Percentiles rank a stretch among this genome's conserved stretches.
These are phyloP conservation scores for Andrographis paniculata DNA, from an alignment of 305 asterid genomes.

Conservation along the genomic window DNA sequence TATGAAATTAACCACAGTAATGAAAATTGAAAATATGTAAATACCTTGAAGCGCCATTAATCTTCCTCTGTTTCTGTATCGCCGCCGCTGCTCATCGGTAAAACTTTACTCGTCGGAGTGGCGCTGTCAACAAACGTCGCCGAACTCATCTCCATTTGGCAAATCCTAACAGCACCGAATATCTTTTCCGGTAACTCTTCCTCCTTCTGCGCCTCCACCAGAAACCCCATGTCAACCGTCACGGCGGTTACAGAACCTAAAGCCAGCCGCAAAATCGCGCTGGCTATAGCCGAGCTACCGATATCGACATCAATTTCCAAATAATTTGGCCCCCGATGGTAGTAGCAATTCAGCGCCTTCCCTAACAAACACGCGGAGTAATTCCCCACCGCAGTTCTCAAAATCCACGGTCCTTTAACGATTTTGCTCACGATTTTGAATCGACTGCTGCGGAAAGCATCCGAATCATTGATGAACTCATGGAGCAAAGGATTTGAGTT, in stretches of 20 bases:
- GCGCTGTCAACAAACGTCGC: no score
- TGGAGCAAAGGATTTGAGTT: constrained; percentile 53
- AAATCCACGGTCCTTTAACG: constrained; percentile 81
- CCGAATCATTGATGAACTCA: constrained; percentile 56
- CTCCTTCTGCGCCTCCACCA: constrained; percentile 66
- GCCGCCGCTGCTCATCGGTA: no score
- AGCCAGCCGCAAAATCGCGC: constrained; percentile 74
- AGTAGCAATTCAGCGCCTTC: constrained; percentile 50
- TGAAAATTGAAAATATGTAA: no score
- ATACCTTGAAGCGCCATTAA: no score
- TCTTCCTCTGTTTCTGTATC: no score
- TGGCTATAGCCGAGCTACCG: constrained; percentile 81
- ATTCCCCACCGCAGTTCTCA: constrained; percentile 81
- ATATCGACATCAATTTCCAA: constrained; percentile 80
- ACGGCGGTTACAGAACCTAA: constrained; percentile 52
- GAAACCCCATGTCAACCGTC: constrained; percentile 74
- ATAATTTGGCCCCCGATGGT: constrained; percentile 44
- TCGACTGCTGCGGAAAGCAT: constrained; percentile 45
- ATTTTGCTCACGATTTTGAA: constrained; percentile 73
- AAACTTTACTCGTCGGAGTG: no score
- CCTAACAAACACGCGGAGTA: constrained; percentile 76
- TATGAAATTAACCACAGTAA: no score
- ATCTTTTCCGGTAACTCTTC: constrained; percentile 73
- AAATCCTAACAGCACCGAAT: constrained; percentile 75
- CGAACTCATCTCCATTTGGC: no score